Conservation (phyloP, 495 filamentous ascomycete genomes). For the Hamigera avellanea region DNA sequence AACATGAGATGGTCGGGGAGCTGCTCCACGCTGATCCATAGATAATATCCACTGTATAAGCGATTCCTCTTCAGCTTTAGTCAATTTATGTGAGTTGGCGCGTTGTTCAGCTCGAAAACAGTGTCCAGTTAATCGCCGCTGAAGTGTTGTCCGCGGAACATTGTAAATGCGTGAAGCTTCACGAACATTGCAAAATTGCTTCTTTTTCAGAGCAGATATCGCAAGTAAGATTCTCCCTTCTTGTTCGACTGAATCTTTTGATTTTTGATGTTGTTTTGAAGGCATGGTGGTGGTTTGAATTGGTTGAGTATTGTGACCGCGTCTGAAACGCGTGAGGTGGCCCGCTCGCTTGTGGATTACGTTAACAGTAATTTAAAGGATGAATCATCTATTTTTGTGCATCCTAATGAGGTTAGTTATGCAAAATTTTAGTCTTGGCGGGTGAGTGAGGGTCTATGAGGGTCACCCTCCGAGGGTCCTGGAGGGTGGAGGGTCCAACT, state of each 20-base stretch:
- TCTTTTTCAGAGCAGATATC: background rate
- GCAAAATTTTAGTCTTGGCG: too few relatives aligned
- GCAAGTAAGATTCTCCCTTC: background rate
- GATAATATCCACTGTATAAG: constrained; percentile 19
- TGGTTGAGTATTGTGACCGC: too few relatives aligned
- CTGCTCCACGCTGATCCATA: constrained; percentile 17
- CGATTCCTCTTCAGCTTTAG: constrained; percentile 10
- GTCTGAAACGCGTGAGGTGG: too few relatives aligned
- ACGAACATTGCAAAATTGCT: background rate
- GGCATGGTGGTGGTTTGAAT: constrained; percentile 1
- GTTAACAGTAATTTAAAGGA: too few relatives aligned
- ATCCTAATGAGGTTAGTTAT: too few relatives aligned
- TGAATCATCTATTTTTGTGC: too few relatives aligned
- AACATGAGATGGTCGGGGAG: constrained; percentile 12
- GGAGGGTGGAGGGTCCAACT: too few relatives aligned
- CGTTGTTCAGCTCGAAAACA: background rate
- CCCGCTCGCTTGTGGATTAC: too few relatives aligned
- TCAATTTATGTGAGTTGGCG: constrained; percentile 2
- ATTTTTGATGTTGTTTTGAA: background rate
- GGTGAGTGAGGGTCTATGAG: too few relatives aligned
- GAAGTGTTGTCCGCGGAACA: background rate
- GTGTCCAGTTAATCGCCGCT: too few relatives aligned
- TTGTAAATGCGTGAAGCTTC: background rate
- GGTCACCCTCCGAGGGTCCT: too few relatives aligned
- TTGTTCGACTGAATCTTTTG: background rate